phyloP scores from a whole-genome alignment of 345 rosid genomes.

The Streptanthus diversifolius region DNA sequence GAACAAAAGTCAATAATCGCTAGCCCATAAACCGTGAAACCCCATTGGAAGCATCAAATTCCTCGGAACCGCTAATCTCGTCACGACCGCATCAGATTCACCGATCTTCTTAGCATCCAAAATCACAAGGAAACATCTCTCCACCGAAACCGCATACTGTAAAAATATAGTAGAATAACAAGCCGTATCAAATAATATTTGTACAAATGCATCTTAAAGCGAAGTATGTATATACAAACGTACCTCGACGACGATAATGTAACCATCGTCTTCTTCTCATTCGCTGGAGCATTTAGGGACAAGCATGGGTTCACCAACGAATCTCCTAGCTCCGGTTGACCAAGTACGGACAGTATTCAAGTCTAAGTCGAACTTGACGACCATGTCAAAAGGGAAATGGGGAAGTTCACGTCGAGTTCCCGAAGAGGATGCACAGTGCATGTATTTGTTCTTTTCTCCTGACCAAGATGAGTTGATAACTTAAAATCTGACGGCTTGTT shows the following conservation, averaged over 20 bases:
- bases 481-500: constrained; percentile 67
- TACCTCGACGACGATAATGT: constrained; percentile 84
- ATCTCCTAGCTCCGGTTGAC: constrained; percentile 61
- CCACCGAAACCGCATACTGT: constrained; percentile 87
- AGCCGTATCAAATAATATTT: neutral
- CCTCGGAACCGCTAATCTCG: constrained; percentile 76
- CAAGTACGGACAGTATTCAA: constrained; percentile 42
- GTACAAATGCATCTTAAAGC: neutral
- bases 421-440: constrained; percentile 63
- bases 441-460: constrained; percentile 46
- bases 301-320: constrained; percentile 84
- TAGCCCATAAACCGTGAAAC: constrained; percentile 87
- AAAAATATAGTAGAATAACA: neutral
- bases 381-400: constrained; percentile 77
- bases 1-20: neutral
- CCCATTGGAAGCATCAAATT: constrained; percentile 81
- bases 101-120: constrained; percentile 75
- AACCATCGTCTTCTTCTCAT: constrained; percentile 56
- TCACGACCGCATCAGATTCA: constrained; percentile 55
- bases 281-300: constrained; percentile 40
- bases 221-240: neutral
- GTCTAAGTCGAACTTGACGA: constrained; percentile 55
- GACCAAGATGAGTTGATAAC: constrained; percentile 59
- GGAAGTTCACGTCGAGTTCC: constrained; percentile 64
- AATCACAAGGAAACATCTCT: constrained; percentile 70